Evolutionary conservation across 139 green algal genomes (phyloP), one percentile per base, ranked within the genome.

Genomic region (Trebouxia sp.): DNA sequence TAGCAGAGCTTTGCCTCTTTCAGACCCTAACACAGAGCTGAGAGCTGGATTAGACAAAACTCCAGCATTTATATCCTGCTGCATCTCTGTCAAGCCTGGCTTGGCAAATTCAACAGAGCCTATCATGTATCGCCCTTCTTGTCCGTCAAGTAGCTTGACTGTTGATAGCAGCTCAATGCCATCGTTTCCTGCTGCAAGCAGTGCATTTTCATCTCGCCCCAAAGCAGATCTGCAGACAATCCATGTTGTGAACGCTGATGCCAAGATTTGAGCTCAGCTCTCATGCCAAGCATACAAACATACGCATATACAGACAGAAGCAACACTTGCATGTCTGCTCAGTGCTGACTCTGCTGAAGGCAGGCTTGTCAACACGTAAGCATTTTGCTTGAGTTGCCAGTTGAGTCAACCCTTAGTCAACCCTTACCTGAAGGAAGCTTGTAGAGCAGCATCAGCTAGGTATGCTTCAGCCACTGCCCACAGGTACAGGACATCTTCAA

Each of bases 391-490:
- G n/a, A n/a, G n/a, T n/a, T n/a, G n/a, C n/a, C n/a, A n/a, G n/a
- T n/a, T n/a, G n/a, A n/a, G n/a, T n/a, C n/a, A n/a, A n/a, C n/a
- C 1, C 30, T 1, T 1, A 15, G 20, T 50, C 37, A 77, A 50
- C 26, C 20, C 67, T 30, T 65, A 70, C 39, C 32, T 47, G 30
- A 65, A 66, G 35, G 43, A 79, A 28, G 42, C 48, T 47, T 84
- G 80, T 62, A 84, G 24, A 10, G 22, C 41, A 3, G 41, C 39
- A 28, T 84, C 51, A 48, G 50, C n/a, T 10, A 79, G 12, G 22
- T 84, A 84, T 11, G 80, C 56, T 38, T 84, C 80, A 56, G 80
- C 80, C 70, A 84, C 41, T 38, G 65, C 65, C 80, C 80, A 84
- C 5, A 30, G 43, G 28, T 80, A 84, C n/a, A 84, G 45, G 47